Evolutionary conservation across 1,139 yeast species (phyloP).

Genomic region (Magnusiomyces ingens): DNA sequence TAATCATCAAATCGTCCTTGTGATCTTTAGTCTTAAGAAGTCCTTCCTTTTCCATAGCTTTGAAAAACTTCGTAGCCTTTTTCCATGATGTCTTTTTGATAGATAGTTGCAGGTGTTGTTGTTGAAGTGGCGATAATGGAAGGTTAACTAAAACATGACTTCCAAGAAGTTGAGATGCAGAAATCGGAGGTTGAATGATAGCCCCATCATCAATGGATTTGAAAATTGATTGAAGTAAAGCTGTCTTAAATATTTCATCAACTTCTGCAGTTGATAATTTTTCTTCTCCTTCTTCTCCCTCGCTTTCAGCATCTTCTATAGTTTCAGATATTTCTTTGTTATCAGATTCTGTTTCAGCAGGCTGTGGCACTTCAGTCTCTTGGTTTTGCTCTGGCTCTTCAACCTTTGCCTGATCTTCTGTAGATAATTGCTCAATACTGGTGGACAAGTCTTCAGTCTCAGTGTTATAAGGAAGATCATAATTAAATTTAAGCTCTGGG

Average conservation of each 20-base stretch:
- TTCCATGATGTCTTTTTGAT: slow-evolving; percentile 86
- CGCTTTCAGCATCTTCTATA: slow-evolving; percentile 10
- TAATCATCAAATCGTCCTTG: slow-evolving; percentile 62
- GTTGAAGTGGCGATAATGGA: slow-evolving; percentile 37
- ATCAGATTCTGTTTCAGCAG: neutral
- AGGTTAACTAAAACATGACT: slow-evolving; percentile 61
- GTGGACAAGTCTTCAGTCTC: slow-evolving; percentile 15
- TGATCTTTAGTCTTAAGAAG: slow-evolving; percentile 66
- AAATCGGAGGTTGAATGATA: slow-evolving; percentile 49
- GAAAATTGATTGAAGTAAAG: slow-evolving; percentile 63
- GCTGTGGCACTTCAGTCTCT: slow-evolving; percentile 5
- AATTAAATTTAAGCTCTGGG: slow-evolving; percentile 26
- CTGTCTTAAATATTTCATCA: slow-evolving; percentile 67
- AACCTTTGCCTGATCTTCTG: slow-evolving; percentile 8
- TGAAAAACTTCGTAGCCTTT: slow-evolving; percentile 76
- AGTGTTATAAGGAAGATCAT: slow-evolving; percentile 16
- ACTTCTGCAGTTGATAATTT: slow-evolving; percentile 56
- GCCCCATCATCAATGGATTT: slow-evolving; percentile 42
- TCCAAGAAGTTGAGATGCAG: slow-evolving; percentile 68
- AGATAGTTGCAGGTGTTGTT: slow-evolving; percentile 47
- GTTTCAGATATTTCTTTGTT: slow-evolving; percentile 13
- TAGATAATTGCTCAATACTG: slow-evolving; percentile 16
- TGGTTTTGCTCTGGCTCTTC: slow-evolving; percentile 13
- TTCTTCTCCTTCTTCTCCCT: slow-evolving; percentile 18
- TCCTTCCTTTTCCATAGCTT: slow-evolving; percentile 73